Percentiles rank a stretch among this genome's conserved stretches.
These are phyloP conservation scores for Coprinopsis marcescibilis DNA, from an alignment of 768 basidiomycete genomes.

Conservation along the genomic window DNA sequence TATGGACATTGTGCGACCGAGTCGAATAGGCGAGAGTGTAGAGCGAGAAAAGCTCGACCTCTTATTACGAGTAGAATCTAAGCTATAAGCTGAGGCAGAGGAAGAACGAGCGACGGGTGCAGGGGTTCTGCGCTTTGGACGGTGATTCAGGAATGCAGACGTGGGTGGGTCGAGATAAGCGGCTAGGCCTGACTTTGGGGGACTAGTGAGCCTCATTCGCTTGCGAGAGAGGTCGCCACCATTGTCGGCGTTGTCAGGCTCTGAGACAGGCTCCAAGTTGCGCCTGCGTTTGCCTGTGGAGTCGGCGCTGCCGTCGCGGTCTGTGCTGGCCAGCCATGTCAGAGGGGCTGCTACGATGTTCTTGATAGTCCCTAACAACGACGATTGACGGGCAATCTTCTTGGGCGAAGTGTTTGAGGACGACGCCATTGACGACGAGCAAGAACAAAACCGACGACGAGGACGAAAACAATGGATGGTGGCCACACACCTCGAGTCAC, in stretches of 20 bases:
- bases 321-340: slow-evolving; percentile 47
- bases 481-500: slow-evolving; percentile 4
- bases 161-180: slow-evolving; percentile 53
- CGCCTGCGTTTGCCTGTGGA: slow-evolving; percentile 53
- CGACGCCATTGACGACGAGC: slow-evolving; percentile 31
- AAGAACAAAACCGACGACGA: slow-evolving; percentile 22
- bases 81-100: slow-evolving; percentile 21
- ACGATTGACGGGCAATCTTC: slow-evolving; percentile 46
- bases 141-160: slow-evolving; percentile 33
- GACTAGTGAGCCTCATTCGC: slow-evolving; percentile 49
- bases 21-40: slow-evolving; percentile 40
- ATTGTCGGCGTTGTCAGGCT: slow-evolving; percentile 25
- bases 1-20: slow-evolving; percentile 65
- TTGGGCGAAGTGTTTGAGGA: slow-evolving; percentile 27
- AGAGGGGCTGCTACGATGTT: slow-evolving; percentile 62
- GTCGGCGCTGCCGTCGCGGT: slow-evolving; percentile 42
- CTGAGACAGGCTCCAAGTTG: slow-evolving; percentile 25
- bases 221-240: slow-evolving; percentile 36
- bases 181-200: slow-evolving; percentile 28
- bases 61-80: slow-evolving; percentile 25
- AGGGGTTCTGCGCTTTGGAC: slow-evolving; percentile 19
- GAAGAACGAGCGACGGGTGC: slow-evolving; percentile 21
- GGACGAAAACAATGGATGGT: slow-evolving; percentile 2
- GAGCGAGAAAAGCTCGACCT: slow-evolving; percentile 23
- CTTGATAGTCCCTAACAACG: slow-evolving; percentile 59